phyloP scores from a whole-genome alignment of 1,284 basidiomycete species.

The Cyathus olla region DNA sequence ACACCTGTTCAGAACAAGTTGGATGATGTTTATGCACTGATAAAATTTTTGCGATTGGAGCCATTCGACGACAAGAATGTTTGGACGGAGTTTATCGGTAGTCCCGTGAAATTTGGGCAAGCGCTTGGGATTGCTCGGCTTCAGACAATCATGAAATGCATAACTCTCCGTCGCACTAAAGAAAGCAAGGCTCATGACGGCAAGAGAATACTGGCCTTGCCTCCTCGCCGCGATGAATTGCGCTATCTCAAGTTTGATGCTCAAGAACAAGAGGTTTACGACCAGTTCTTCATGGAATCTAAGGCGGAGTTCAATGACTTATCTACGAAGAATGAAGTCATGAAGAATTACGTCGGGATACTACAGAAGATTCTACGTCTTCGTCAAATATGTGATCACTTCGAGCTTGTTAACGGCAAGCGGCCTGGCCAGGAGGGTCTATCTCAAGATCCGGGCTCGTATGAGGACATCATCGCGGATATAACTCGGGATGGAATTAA shows the following conservation, averaged over 20 bases:
- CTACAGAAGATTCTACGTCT: constrained; percentile 95
- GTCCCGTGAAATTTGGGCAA: constrained; percentile 92
- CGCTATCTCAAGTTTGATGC: constrained; percentile 88
- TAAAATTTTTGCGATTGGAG: constrained; percentile 94
- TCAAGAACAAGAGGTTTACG: constrained; percentile 89
- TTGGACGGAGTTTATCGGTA: constrained; percentile 95
- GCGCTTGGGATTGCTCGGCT: constrained; percentile 93
- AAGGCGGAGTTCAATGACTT: constrained; percentile 93
- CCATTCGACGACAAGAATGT: constrained; percentile 94
- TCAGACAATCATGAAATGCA: constrained; percentile 97
- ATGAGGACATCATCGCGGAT: constrained; percentile 81
- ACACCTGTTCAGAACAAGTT: constrained; percentile 99
- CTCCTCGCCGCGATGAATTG: constrained; percentile 89
- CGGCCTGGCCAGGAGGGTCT: constrained; percentile 56
- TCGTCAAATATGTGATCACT: constrained; percentile 98
- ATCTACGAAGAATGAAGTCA: constrained; percentile 88
- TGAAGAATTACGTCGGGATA: constrained; percentile 99
- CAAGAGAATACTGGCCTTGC: constrained; percentile 86
- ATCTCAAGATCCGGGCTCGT: constrained; percentile 55
- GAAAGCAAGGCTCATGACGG: constrained; percentile 88
- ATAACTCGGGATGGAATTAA: constrained; percentile 89
- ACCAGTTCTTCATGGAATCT: constrained; percentile 88
- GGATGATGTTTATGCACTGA: constrained; percentile 96
- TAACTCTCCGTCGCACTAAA: constrained; percentile 97
- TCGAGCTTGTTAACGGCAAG: constrained; percentile 89